These are phyloP conservation scores for Botryobasidium botryosum DNA, from an alignment of 768 basidiomycete genomes.

Conservation along the genomic window DNA sequence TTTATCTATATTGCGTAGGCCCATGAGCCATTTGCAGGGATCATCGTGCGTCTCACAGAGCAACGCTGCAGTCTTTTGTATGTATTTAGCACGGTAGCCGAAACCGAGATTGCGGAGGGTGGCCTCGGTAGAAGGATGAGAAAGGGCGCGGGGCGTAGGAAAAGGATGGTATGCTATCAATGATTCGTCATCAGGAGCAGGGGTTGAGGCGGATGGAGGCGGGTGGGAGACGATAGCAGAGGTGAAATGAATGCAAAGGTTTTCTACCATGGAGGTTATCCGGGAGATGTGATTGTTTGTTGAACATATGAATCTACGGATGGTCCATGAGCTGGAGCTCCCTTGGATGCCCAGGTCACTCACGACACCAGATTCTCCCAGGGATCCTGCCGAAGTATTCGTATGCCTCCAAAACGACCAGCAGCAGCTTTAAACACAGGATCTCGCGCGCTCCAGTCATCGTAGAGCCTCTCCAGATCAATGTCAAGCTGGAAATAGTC, in stretches of 20 bases:
- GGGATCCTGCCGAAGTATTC: conserved; percentile 82
- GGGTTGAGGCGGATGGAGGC: conserved; percentile 20
- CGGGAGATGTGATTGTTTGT: conserved; percentile 93
- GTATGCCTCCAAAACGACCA: conserved; percentile 54
- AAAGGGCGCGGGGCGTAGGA: conserved; percentile 56
- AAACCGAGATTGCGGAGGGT: conserved; percentile 74
- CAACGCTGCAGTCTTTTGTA: conserved; percentile 68
- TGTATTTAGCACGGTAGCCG: conserved; percentile 87
- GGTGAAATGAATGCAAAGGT: conserved; percentile 64
- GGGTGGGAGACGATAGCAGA: conserved; percentile 40
- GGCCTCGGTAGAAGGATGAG: conserved; percentile 36
- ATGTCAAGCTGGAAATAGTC: conserved; percentile 84
- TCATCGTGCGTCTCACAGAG: conserved; percentile 34
- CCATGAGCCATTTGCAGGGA: conserved; percentile 42
- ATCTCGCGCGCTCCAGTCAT: conserved; percentile 58
- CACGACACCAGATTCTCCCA: conserved; percentile 94
- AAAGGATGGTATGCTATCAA: conserved; percentile 70
- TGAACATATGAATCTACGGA: conserved; percentile 81
- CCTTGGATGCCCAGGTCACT: conserved; percentile 19
- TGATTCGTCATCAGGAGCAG: no score
- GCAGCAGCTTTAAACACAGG: conserved; percentile 45
- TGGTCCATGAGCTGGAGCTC: background rate
- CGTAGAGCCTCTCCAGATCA: conserved; percentile 53
- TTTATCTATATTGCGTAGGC: conserved; percentile 34
- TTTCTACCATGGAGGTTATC: conserved; percentile 85